phyloP scores from a whole-genome alignment of 495 filamentous ascomycete genomes.

The Apodospora peruviana region DNA sequence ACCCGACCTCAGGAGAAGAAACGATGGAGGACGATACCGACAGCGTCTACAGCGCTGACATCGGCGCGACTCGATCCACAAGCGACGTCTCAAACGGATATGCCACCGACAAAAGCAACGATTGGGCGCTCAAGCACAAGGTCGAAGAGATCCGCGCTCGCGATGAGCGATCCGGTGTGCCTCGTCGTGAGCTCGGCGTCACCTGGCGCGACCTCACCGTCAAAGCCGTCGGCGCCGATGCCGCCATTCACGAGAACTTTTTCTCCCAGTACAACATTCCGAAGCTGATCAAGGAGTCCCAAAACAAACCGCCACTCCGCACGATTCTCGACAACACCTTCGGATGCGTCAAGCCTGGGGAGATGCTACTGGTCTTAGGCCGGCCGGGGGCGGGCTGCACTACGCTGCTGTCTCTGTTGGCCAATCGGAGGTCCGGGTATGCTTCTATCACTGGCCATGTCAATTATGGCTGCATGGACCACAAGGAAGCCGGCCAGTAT shows the following conservation, averaged over 20 bases:
- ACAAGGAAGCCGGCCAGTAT: constrained; percentile 46
- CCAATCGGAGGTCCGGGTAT: constrained; percentile 67
- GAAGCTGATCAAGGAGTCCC: constrained; percentile 37
- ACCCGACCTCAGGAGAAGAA: no score
- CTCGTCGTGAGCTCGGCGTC: constrained; percentile 50
- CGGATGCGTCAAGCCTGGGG: constrained; percentile 53
- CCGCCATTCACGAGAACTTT: constrained; percentile 40
- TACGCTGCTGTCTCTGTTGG: constrained; percentile 72
- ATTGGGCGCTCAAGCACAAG: constrained; percentile 41
- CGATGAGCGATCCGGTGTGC: constrained; percentile 41
- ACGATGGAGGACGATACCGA: no score
- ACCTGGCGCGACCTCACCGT: constrained; percentile 60
- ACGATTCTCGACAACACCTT: constrained; percentile 57
- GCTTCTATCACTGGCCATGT: constrained; percentile 63
- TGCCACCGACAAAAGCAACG: neutral
- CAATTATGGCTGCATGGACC: constrained; percentile 58
- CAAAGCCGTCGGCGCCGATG: constrained; percentile 35
- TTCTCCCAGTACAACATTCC: constrained; percentile 53
- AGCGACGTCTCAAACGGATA: neutral
- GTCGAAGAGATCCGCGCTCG: constrained; percentile 40
- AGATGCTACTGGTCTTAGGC: constrained; percentile 77
- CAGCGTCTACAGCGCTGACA: neutral
- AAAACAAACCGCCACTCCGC: constrained; percentile 45
- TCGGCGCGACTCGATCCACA: neutral
- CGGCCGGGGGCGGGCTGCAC: constrained; percentile 73